Evolutionary conservation across 1,284 basidiomycete genomes (phyloP), one percentile per base, ranked within the genome.

Genomic region (Malassezia cuniculi): DNA sequence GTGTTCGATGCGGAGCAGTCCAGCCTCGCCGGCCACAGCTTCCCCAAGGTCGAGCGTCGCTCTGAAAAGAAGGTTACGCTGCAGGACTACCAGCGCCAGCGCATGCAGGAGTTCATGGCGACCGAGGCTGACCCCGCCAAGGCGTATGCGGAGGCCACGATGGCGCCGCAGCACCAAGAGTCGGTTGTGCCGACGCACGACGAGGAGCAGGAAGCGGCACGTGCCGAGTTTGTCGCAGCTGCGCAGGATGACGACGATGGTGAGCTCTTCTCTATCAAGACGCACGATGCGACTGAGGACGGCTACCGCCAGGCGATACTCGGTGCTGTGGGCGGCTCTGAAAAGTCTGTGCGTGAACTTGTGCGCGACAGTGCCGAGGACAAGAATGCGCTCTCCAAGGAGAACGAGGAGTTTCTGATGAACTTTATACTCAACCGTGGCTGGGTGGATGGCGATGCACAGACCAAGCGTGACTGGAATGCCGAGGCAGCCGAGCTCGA

Each of bases 381-480:
- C 14, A 21, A 29, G 14, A 9, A 16, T 1, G 22, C 22, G 6
- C 14, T 37, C 3, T 76, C 61, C 71, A 76, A 48, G 75, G 78
- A 71, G 7, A 81, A 84, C 58, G 80, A 82, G 47, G 79, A 87
- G 47, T 97, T 97, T 63, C 71, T 97, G 36, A 76, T 89, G 72
- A 62, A 55, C 44, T 66, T 63, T 41, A 56, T 66, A 14, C 54
- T 65, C 29, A 63, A 65, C 36, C 57, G 60, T 1, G 61, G 63
- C 26, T 66, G 63, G 63, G 48, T 65, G 31, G 63, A 66, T 27
- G 49, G 51, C 7, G 48, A 46, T 5, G 3, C 15, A 4, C 17
- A 8, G 15, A 22, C 16, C 24, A 24, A 34, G 3, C 43, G 60
- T 10, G 56, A 63, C 33, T 62, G 60, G 58, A 57, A 63, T n/a